A percentile compares a stretch with the other conserved stretches of the same genome.
Evolutionary conservation across 805 yeast species (phyloP).

Genomic region (Candida montana): DNA sequence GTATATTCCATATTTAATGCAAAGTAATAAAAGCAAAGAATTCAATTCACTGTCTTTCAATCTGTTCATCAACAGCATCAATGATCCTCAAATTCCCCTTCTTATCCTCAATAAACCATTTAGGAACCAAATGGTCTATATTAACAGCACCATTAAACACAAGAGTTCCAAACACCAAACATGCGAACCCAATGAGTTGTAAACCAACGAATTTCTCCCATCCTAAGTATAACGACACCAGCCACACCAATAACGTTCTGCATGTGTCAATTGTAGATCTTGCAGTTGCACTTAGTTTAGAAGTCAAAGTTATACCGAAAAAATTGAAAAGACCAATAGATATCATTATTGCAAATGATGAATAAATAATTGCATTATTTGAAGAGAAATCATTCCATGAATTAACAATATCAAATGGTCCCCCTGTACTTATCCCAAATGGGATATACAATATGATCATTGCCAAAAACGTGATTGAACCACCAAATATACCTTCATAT

Average conservation of each 20-base stretch:
- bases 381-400: constrained; percentile 45
- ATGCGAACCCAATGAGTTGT: constrained; percentile 58
- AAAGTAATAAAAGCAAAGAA: no score
- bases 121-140: constrained; percentile 49
- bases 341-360: constrained; percentile 62
- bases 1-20: no score
- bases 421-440: constrained; percentile 33
- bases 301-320: constrained; percentile 67
- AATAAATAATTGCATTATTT: constrained; percentile 36
- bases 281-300: constrained; percentile 64
- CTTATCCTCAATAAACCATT: constrained; percentile 33
- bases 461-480: constrained; percentile 35
- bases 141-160: constrained; percentile 64
- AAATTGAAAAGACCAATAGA: constrained; percentile 69
- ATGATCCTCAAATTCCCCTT: constrained; percentile 22
- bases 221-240: constrained; percentile 60
- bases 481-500: constrained; percentile 69
- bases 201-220: constrained; percentile 67
- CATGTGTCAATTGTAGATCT: constrained; percentile 77
- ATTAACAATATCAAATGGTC: constrained; percentile 48
- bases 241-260: constrained; percentile 71
- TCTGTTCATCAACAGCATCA: constrained; percentile 36
- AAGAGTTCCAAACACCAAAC: constrained; percentile 66
- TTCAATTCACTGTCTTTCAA: constrained; percentile 34
- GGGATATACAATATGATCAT: constrained; percentile 41